Evolutionary conservation across 345 rosid species (phyloP).

Genomic region (Mangifera indica): DNA sequence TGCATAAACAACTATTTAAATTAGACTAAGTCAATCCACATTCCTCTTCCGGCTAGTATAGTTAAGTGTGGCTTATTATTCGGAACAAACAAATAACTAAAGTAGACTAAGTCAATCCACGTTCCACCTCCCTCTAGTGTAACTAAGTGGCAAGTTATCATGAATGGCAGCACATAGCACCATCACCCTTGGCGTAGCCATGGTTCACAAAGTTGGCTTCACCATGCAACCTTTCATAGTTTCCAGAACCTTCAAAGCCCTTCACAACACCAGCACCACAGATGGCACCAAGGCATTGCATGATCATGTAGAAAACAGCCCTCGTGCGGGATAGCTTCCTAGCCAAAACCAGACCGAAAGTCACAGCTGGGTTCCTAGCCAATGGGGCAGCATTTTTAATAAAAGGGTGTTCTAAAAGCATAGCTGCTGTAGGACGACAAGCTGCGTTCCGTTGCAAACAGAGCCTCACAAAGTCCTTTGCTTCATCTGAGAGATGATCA

Average conservation of each 20-base stretch:
- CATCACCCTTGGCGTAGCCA: slow-evolving; percentile 67
- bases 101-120: too few species aligned
- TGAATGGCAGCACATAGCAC: slow-evolving; percentile 68
- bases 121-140: too few species aligned
- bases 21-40: too few species aligned
- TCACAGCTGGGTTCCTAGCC: slow-evolving; percentile 79
- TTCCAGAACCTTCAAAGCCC: slow-evolving; percentile 40
- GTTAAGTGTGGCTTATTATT: too few species aligned
- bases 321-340: slow-evolving; percentile 69
- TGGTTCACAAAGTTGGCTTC: slow-evolving; percentile 58
- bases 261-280: slow-evolving; percentile 77
- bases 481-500: slow-evolving; percentile 69
- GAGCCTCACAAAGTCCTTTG: slow-evolving; percentile 68
- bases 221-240: slow-evolving; percentile 37
- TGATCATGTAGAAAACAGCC: slow-evolving; percentile 57
- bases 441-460: slow-evolving; percentile 69
- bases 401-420: slow-evolving; percentile 67
- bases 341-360: slow-evolving; percentile 61
- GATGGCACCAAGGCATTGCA: slow-evolving; percentile 74
- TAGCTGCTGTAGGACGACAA: slow-evolving; percentile 61
- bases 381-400: slow-evolving; percentile 52
- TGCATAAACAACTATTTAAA: too few species aligned
- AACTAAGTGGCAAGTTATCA: slow-evolving; percentile 63
- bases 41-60: too few species aligned
- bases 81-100: too few species aligned